These are phyloP conservation scores for Colletotrichum sp. DNA, from an alignment of 2,329 filamentous ascomycete species.

Conservation along the genomic window DNA sequence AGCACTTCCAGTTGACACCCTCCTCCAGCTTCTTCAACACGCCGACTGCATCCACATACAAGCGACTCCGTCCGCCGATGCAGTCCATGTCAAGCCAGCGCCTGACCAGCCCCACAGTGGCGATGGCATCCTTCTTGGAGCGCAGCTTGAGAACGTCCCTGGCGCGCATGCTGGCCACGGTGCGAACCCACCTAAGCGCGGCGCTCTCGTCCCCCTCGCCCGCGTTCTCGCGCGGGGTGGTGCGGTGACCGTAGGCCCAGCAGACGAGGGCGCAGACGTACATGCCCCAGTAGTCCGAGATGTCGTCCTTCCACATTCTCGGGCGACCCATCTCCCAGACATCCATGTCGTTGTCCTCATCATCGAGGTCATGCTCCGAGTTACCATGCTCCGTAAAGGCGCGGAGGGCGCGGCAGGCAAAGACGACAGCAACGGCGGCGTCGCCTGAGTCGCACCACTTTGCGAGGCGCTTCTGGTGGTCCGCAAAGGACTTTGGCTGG, in stretches of 20 bases:
- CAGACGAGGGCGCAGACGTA: slow-evolving; percentile 64
- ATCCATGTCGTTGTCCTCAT: slow-evolving; percentile 1
- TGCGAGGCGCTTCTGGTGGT: slow-evolving; percentile 52
- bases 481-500: slow-evolving; percentile 45
- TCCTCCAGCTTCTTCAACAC: slow-evolving; percentile 59
- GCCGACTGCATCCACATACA: slow-evolving; percentile 58
- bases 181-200: slow-evolving; percentile 41
- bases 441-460: slow-evolving; percentile 50
- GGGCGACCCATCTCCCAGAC: slow-evolving; percentile 8
- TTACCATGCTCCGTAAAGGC: slow-evolving; percentile 34
- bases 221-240: slow-evolving; percentile 20
- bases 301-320: slow-evolving; percentile 34
- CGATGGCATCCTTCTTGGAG: slow-evolving; percentile 46
- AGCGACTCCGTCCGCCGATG: slow-evolving; percentile 50
- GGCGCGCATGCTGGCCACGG: slow-evolving; percentile 44
- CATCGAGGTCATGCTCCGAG: slow-evolving; percentile 5
- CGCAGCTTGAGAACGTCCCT: slow-evolving; percentile 42
- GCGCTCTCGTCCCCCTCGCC: slow-evolving; percentile 22
- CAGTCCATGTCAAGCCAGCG: slow-evolving; percentile 54
- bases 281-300: slow-evolving; percentile 60
- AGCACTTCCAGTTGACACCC: slow-evolving; percentile 26
- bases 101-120: slow-evolving; percentile 54
- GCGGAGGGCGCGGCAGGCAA: slow-evolving; percentile 58
- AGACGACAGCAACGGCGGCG: slow-evolving; percentile 51
- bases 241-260: slow-evolving; percentile 58